phyloP scores from a whole-genome alignment of 2,329 filamentous ascomycete genomes.

The Pseudogymnoascus sp. region DNA sequence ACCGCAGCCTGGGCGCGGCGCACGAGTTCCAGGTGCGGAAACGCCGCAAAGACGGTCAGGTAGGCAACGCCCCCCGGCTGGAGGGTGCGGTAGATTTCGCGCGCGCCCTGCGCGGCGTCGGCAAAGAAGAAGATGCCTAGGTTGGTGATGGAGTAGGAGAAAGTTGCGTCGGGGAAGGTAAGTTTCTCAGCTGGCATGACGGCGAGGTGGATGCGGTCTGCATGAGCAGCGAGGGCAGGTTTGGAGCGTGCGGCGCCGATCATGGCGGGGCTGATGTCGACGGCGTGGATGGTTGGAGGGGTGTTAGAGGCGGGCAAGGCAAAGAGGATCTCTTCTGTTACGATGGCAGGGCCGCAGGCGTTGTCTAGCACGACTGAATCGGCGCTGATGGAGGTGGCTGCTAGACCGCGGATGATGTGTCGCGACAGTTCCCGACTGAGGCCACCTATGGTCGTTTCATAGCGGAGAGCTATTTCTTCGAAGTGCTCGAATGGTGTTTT shows the following conservation, averaged over 20 bases:
- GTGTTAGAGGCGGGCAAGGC: not conserved
- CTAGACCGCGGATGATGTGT: constrained; percentile 9
- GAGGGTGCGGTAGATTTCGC: constrained; percentile 32
- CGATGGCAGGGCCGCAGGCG: constrained; percentile 23
- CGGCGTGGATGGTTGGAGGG: constrained; percentile 13
- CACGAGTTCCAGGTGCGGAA: not conserved
- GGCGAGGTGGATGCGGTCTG: constrained; percentile 10
- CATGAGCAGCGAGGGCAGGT: not conserved
- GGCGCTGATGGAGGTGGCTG: not conserved
- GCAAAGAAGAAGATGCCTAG: constrained; percentile 32
- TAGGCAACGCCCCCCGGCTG: constrained; percentile 30
- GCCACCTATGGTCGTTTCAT: constrained; percentile 17
- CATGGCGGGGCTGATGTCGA: constrained; percentile 20
- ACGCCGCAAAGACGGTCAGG: constrained; percentile 22
- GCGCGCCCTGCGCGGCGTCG: constrained; percentile 26
- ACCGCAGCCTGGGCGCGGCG: not conserved
- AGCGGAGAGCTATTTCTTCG: constrained; percentile 13
- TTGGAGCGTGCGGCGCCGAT: constrained; percentile 15
- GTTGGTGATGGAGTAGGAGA: constrained; percentile 32
- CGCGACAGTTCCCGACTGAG: constrained; percentile 16
- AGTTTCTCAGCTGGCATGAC: constrained; percentile 22
- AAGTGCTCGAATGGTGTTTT: not conserved
- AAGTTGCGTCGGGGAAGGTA: constrained; percentile 24
- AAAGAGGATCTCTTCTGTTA: constrained; percentile 18
- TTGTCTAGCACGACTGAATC: constrained; percentile 22